A percentile compares a stretch with the other conserved stretches of the same genome.
Evolutionary conservation across 495 filamentous ascomycete genomes (phyloP).

Genomic region (Halenospora varia): DNA sequence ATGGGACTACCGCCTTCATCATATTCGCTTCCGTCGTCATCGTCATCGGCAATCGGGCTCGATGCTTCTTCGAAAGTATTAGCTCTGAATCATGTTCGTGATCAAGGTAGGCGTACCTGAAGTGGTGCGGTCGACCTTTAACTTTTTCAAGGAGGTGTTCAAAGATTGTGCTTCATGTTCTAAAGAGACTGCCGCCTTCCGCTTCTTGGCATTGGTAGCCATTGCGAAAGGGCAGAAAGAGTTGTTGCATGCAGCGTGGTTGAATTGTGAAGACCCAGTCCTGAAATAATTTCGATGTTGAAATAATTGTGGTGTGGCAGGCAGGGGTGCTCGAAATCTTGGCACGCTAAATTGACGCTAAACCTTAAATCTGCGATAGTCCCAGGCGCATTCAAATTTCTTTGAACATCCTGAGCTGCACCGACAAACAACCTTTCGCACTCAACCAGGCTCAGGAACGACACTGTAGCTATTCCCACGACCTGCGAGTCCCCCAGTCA

Average conservation of each 20-base stretch:
- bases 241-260: not conserved
- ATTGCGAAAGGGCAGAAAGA: constrained; percentile 7
- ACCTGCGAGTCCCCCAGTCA: constrained; percentile 23
- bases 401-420: constrained; percentile 2
- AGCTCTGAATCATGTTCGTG: not conserved
- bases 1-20: not conserved
- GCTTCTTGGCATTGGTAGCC: constrained; percentile 11
- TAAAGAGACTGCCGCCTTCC: constrained; percentile 10
- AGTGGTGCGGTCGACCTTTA: constrained; percentile 5
- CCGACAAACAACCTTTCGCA: not conserved
- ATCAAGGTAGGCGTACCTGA: constrained; percentile 3
- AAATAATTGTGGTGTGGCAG: not conserved
- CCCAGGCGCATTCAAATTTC: constrained; percentile 12
- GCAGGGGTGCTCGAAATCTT: constrained; percentile 7
- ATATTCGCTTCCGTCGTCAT: constrained; percentile 18
- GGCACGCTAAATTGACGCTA: constrained; percentile 22
- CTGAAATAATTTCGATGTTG: not conserved
- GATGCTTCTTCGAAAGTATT: constrained; percentile 6
- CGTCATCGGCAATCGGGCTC: not conserved
- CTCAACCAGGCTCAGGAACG: not conserved
- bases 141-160: constrained; percentile 7
- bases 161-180: not conserved
- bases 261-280: not conserved
- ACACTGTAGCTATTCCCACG: not conserved
- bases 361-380: constrained; percentile 21